phyloP scores from a whole-genome alignment of 139 green algal species.

The Zygnema cylindricum region DNA sequence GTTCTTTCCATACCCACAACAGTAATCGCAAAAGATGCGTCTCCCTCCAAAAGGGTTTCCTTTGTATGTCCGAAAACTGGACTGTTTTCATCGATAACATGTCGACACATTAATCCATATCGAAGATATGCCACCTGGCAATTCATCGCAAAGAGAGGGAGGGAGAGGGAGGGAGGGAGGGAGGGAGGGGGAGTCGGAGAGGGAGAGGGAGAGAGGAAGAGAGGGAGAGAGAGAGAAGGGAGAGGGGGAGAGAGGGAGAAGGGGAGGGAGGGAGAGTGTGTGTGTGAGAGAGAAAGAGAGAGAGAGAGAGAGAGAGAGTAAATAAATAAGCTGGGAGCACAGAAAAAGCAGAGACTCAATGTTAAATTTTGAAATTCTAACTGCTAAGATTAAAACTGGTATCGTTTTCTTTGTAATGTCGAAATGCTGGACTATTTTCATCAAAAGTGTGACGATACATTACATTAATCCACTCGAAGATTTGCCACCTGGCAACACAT shows the following conservation, averaged over 20 bases:
- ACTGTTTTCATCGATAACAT: slow-evolving; percentile 45
- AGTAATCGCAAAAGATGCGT: slow-evolving; percentile 50
- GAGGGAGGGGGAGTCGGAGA: background rate
- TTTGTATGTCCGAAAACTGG: slow-evolving; percentile 48
- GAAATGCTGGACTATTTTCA: slow-evolving; percentile 28
- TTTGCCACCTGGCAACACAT: slow-evolving; percentile 36
- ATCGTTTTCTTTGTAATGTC: slow-evolving; percentile 32
- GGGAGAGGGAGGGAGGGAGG: background rate
- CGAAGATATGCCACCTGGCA: slow-evolving; percentile 43
- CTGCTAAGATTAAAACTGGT: too few species aligned
- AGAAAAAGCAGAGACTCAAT: too few species aligned
- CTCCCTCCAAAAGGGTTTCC: slow-evolving; percentile 25
- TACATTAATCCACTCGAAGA: slow-evolving; percentile 37
- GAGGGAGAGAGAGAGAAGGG: background rate
- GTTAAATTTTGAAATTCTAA: too few species aligned
- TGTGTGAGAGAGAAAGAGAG: background rate
- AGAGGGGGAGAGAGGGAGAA: slow-evolving; percentile 7
- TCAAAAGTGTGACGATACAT: slow-evolving; percentile 45
- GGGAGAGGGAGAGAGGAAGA: background rate
- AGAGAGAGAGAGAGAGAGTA: too few species aligned
- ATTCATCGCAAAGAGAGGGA: slow-evolving; percentile 14
- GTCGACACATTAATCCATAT: slow-evolving; percentile 40
- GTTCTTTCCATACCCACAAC: slow-evolving; percentile 49
- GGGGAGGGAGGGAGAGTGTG: too few species aligned
- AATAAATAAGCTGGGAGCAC: too few species aligned